These are phyloP conservation scores for Baudoinia panamericana DNA, from an alignment of 495 filamentous ascomycete species.

Conservation along the genomic window DNA sequence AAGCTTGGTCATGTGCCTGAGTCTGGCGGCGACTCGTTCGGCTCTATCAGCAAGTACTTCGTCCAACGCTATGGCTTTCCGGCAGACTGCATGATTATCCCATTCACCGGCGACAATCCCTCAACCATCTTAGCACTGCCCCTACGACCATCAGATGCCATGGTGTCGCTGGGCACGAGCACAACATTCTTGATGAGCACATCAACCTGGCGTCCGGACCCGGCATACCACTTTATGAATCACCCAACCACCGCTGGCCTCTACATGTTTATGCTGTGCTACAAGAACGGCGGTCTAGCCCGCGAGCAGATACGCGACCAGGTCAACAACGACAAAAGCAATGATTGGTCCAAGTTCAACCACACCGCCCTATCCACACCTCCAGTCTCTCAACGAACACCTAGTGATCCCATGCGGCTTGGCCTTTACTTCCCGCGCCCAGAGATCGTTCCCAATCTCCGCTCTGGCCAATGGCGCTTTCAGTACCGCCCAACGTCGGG, in stretches of 20 bases:
- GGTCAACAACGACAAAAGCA: slow-evolving; percentile 37
- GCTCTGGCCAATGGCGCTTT: slow-evolving; percentile 72
- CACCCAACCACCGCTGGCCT: slow-evolving; percentile 33
- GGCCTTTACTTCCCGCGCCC: slow-evolving; percentile 88
- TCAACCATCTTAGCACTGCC: slow-evolving; percentile 87
- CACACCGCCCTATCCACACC: slow-evolving; percentile 46
- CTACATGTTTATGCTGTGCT: slow-evolving; percentile 96
- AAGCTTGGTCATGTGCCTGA: slow-evolving; percentile 71
- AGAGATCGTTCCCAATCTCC: slow-evolving; percentile 88
- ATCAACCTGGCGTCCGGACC: slow-evolving; percentile 73
- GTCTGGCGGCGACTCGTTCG: slow-evolving; percentile 70
- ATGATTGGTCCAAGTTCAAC: slow-evolving; percentile 72
- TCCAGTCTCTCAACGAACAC: slow-evolving; percentile 46
- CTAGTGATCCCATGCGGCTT: slow-evolving; percentile 53
- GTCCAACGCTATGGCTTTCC: slow-evolving; percentile 64
- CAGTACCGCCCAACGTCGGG: slow-evolving; percentile 38
- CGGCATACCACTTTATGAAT: slow-evolving; percentile 43
- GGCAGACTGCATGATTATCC: slow-evolving; percentile 56
- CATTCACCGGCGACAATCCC: slow-evolving; percentile 93
- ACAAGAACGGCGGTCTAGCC: slow-evolving; percentile 92
- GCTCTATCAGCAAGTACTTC: slow-evolving; percentile 62
- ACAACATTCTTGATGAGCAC: slow-evolving; percentile 97
- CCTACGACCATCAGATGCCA: slow-evolving; percentile 72
- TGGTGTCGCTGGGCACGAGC: slow-evolving; percentile 85
- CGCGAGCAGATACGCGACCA: slow-evolving; percentile 77